Evolutionary conservation across 1,284 basidiomycete genomes (phyloP).

Genomic region (Fomitopsis schrenkii): DNA sequence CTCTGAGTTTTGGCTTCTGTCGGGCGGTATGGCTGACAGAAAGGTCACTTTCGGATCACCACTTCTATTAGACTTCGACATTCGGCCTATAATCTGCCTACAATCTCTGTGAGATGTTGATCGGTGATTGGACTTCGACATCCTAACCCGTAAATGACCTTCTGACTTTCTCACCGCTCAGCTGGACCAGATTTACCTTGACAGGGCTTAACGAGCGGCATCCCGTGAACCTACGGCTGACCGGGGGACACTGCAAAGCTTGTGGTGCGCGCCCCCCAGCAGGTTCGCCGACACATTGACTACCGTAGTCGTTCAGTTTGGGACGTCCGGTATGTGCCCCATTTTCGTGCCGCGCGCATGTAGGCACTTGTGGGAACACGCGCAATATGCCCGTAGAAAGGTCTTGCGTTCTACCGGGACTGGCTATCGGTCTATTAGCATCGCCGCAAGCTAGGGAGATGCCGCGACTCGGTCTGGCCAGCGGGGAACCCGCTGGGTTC

Average conservation of each 20-base stretch:
- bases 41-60: slow-evolving; percentile 7
- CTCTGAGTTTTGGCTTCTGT: not conserved
- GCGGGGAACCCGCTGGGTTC: not conserved
- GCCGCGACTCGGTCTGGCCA: not conserved
- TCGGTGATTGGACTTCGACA: slow-evolving; percentile 19
- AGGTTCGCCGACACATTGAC: not conserved
- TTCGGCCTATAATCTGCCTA: slow-evolving; percentile 1
- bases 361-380: not conserved
- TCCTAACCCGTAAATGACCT: slow-evolving; percentile 9
- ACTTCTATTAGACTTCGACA: slow-evolving; percentile 3
- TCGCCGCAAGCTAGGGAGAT: not conserved
- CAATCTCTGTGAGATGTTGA: slow-evolving; percentile 23
- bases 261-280: not conserved
- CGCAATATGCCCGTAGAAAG: not conserved
- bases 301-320: not conserved
- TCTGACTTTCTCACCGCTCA: slow-evolving; percentile 8
- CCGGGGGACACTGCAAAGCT: not conserved
- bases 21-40: not conserved
- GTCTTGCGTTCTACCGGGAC: not conserved
- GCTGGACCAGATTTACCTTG: slow-evolving; percentile 6
- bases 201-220: not conserved
- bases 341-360: not conserved
- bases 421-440: not conserved
- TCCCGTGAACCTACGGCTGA: not conserved
- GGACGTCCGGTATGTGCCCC: not conserved